Evolutionary conservation across 495 filamentous ascomycete genomes (phyloP).

Genomic region (Pyronema omphalodes): DNA sequence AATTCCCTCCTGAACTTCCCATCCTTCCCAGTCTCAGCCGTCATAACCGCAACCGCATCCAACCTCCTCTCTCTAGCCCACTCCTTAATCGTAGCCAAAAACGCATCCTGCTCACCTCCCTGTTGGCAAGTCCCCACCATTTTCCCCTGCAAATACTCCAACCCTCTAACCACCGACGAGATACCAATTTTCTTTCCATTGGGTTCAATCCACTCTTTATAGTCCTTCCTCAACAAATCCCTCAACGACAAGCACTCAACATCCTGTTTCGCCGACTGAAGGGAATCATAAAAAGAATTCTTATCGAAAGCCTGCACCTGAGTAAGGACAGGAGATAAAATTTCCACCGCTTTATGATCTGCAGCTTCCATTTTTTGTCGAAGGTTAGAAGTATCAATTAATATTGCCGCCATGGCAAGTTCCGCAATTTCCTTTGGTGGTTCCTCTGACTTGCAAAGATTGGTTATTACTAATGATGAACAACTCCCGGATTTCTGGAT

Average conservation of each 20-base stretch:
- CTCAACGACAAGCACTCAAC: conserved; percentile 45
- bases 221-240: conserved; percentile 77
- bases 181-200: conserved; percentile 45
- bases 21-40: conserved; percentile 31
- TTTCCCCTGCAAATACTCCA: conserved; percentile 27
- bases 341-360: conserved; percentile 46
- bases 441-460: conserved; percentile 40
- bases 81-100: conserved; percentile 30
- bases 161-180: conserved; percentile 47
- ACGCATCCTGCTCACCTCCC: conserved; percentile 23
- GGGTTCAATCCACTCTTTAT: conserved; percentile 67
- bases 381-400: conserved; percentile 73
- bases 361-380: conserved; percentile 49
- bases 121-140: conserved; percentile 7
- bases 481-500: conserved; percentile 55
- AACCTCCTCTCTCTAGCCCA: conserved; percentile 43
- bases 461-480: conserved; percentile 51
- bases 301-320: conserved; percentile 34
- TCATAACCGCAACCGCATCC: conserved; percentile 61
- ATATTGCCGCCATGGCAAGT: conserved; percentile 59
- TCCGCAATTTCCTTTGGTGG: conserved; percentile 40
- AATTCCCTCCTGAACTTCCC: conserved; percentile 50
- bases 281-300: conserved; percentile 39
- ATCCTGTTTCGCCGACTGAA: conserved; percentile 52
- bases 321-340: conserved; percentile 17